A percentile compares a stretch with the other conserved stretches of the same genome.
Evolutionary conservation across 768 basidiomycete genomes (phyloP).

Genomic region (Favolaschia claudopus): DNA sequence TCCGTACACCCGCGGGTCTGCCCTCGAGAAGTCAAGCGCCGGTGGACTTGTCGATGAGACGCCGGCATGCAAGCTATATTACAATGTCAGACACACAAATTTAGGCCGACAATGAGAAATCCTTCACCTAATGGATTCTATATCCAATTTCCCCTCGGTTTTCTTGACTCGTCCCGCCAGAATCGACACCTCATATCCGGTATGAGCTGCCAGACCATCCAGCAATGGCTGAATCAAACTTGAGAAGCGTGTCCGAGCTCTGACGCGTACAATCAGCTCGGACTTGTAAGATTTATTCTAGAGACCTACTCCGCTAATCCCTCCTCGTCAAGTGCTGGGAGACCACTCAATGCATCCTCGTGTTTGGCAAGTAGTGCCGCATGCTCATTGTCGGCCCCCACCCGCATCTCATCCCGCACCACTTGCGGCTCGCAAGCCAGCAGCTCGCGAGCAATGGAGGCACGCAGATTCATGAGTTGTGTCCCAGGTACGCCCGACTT

Average conservation of each 20-base stretch:
- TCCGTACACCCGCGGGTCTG: neutral
- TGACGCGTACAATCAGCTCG: neutral
- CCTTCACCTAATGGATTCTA: neutral
- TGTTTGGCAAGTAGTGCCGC: neutral
- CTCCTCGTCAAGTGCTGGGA: neutral
- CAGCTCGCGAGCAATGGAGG: neutral
- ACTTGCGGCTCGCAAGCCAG: neutral
- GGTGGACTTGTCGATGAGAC: neutral
- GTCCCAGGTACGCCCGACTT: neutral
- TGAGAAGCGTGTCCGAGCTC: neutral
- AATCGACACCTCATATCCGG: neutral
- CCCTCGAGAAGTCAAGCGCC: slow-evolving; percentile 1
- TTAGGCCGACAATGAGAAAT: neutral
- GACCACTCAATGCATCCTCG: neutral
- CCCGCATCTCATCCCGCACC: neutral
- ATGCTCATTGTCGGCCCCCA: neutral
- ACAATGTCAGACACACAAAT: no score
- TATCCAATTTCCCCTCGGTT: neutral
- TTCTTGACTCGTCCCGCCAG: neutral
- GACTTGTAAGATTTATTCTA: neutral
- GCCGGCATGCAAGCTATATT: neutral
- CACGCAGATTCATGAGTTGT: neutral
- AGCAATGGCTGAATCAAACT: neutral
- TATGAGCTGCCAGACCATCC: neutral
- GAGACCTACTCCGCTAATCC: neutral